Conservation (phyloP, 768 basidiomycete genomes). For the Boletus subparvulus region DNA sequence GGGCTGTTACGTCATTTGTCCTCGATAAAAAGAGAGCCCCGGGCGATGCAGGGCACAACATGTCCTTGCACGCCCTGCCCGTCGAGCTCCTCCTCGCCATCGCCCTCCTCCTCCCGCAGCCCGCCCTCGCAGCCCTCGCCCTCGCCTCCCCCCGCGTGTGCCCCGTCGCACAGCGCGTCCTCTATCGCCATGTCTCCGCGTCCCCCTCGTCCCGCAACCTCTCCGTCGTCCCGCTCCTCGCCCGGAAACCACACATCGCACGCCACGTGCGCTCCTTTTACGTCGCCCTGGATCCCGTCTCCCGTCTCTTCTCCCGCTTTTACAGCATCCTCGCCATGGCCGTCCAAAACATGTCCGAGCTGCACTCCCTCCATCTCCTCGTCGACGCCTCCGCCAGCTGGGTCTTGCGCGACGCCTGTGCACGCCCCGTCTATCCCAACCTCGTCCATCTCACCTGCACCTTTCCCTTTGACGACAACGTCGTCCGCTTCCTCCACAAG, state of each 20-base stretch:
- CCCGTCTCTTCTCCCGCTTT: slow-evolving; percentile 44
- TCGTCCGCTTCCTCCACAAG: slow-evolving; percentile 57
- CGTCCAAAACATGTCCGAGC: slow-evolving; percentile 58
- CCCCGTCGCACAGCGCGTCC: slow-evolving; percentile 54
- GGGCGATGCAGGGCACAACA: slow-evolving; percentile 9
- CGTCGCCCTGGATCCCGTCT: slow-evolving; percentile 46
- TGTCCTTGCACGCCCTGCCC: slow-evolving; percentile 53
- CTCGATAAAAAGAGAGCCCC: background rate
- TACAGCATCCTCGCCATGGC: slow-evolving; percentile 51
- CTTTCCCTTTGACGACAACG: slow-evolving; percentile 57
- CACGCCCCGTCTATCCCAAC: slow-evolving; percentile 38
- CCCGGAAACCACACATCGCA: slow-evolving; percentile 55
- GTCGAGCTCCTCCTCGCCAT: slow-evolving; percentile 62
- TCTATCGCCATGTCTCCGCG: slow-evolving; percentile 59
- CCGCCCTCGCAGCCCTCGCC: slow-evolving; percentile 50
- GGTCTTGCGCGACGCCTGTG: slow-evolving; percentile 41
- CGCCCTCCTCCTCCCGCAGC: slow-evolving; percentile 35
- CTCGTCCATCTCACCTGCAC: slow-evolving; percentile 59
- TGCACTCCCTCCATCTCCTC: slow-evolving; percentile 50
- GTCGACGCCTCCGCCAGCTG: slow-evolving; percentile 53
- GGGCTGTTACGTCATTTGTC: slow-evolving; percentile 12
- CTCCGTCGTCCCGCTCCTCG: slow-evolving; percentile 53
- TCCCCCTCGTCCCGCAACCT: slow-evolving; percentile 47
- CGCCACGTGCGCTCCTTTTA: slow-evolving; percentile 60
- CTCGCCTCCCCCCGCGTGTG: slow-evolving; percentile 41